Base-by-base conservation (phyloP, 1,139 yeast species). In the Eremothecium cymbalariae region DNA sequence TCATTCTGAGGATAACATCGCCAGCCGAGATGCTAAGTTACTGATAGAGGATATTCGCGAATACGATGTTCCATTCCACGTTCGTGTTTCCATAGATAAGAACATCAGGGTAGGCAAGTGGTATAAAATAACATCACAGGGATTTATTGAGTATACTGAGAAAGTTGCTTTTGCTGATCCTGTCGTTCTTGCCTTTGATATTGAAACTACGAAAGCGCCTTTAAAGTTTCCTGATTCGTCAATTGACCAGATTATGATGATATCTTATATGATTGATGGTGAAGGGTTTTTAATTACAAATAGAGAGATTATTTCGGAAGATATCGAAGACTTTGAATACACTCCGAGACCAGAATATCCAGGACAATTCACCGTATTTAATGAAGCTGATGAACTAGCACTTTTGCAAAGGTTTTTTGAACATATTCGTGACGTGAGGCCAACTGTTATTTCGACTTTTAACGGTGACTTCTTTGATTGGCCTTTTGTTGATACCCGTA, bases 381-480 rank as follows among this genome's bases (percentile, higher is more conserved):
- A 93, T 55, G 98, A 90, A 55, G 68, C 73, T 0, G 82, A 84
- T 54, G 99, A 93, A 60, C 74, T 77, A 45, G 83, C 76, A 6
- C 64, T 86, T 4, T 59, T 93, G 26, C 63, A 68, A 38, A 65
- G 88, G 41, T 93, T 93, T 54, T 93, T 82, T 56, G 95, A 85
- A 48, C 98, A 93, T 55, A 74, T 93, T 15, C 66, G 90, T 45
- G 97, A 90, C 34, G 82, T 70, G 4, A 70, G 74, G 46, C 98
- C 99, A 1, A 88, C 97, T 0, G 95, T 90, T 8, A 90, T 93
- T 37, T 95, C 96, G 1, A 90, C 98, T 0, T 93, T 85, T 52
- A 93, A 93, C 62, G 99, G 99, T 65, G 99, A 93, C 57, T 86
- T 86, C 53, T 93, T 93, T 62, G 99, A 93, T 67, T 93, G 98